A percentile compares a stretch with the other conserved stretches of the same genome.
These are phyloP conservation scores for Penicillium verrucosum DNA, from an alignment of 2,329 filamentous ascomycete genomes.

Conservation along the genomic window DNA sequence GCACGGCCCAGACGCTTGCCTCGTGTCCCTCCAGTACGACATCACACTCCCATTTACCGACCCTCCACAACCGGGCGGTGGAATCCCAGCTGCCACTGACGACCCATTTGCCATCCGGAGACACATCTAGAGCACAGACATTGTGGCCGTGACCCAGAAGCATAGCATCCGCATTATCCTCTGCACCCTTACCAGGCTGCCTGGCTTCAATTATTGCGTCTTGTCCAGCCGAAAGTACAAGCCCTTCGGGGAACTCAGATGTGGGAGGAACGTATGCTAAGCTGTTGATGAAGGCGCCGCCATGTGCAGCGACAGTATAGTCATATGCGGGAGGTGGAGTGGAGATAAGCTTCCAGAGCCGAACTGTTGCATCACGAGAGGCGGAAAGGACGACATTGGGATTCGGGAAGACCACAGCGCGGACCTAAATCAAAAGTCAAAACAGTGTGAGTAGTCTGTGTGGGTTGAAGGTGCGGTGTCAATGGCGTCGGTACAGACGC, in stretches of 20 bases:
- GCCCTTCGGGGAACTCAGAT: conserved; percentile 67
- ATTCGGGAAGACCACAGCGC: conserved; percentile 74
- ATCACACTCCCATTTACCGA: conserved; percentile 80
- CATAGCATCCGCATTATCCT: conserved; percentile 78
- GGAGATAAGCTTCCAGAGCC: conserved; percentile 72
- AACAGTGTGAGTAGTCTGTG: conserved; percentile 56
- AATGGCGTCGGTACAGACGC: conserved; percentile 15
- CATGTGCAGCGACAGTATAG: conserved; percentile 72
- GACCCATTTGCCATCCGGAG: conserved; percentile 67
- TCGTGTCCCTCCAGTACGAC: conserved; percentile 71
- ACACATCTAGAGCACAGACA: conserved; percentile 80
- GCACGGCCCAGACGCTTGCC: conserved; percentile 84
- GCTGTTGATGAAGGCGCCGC: conserved; percentile 82
- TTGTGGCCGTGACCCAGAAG: conserved; percentile 84
- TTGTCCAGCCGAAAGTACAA: conserved; percentile 83
- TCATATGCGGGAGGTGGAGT: conserved; percentile 69
- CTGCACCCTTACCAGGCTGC: conserved; percentile 61
- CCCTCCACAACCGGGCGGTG: conserved; percentile 78
- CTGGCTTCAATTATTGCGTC: conserved; percentile 92
- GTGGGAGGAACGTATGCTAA: conserved; percentile 72
- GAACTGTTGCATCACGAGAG: conserved; percentile 86
- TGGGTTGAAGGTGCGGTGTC: conserved; percentile 14
- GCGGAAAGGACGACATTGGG: conserved; percentile 73
- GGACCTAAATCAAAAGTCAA: conserved; percentile 65
- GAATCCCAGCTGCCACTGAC: conserved; percentile 94